Percentiles rank a stretch among this genome's conserved stretches.
phyloP scores from a whole-genome alignment of 2,329 filamentous ascomycete species.

The Biscogniauxia mediterranea region DNA sequence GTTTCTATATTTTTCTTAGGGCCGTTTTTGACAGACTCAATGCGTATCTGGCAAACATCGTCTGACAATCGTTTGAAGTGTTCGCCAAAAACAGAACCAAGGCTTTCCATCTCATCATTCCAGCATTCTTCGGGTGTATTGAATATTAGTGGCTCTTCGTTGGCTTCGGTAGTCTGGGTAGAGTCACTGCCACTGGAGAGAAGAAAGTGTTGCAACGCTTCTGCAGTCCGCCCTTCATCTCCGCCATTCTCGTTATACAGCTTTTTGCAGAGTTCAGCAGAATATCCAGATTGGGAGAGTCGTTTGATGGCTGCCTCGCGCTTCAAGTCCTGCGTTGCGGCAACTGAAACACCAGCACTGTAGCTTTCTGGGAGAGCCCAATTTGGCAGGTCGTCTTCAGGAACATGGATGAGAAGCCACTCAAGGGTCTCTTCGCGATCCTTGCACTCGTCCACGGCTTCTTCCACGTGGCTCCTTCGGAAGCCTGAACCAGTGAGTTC shows the following conservation, averaged over 20 bases:
- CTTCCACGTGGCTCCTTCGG: slow-evolving; percentile 82
- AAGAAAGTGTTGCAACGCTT: slow-evolving; percentile 72
- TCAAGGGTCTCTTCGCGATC: slow-evolving; percentile 90
- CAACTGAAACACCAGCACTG: slow-evolving; percentile 83
- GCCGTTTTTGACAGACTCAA: slow-evolving; percentile 56
- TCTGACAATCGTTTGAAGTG: slow-evolving; percentile 60
- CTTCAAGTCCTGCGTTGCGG: slow-evolving; percentile 70
- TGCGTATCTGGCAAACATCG: slow-evolving; percentile 67
- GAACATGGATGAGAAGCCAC: slow-evolving; percentile 95
- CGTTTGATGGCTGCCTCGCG: slow-evolving; percentile 80
- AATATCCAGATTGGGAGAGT: slow-evolving; percentile 79
- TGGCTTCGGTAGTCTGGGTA: slow-evolving; percentile 28
- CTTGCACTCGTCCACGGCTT: slow-evolving; percentile 84
- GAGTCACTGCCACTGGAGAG: slow-evolving; percentile 44
- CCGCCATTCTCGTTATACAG: slow-evolving; percentile 67
- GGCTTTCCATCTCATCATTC: slow-evolving; percentile 79
- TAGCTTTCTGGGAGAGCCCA: slow-evolving; percentile 94
- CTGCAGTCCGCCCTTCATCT: slow-evolving; percentile 75
- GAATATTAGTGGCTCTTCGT: slow-evolving; percentile 46
- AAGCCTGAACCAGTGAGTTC: slow-evolving; percentile 82
- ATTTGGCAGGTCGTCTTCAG: slow-evolving; percentile 89
- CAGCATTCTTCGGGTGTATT: slow-evolving; percentile 64
- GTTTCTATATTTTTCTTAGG: slow-evolving; percentile 51
- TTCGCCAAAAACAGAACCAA: slow-evolving; percentile 84
- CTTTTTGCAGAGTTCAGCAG: slow-evolving; percentile 77